phyloP scores from a whole-genome alignment of 352 stramenopile species.

The Phytophthora quininea region DNA sequence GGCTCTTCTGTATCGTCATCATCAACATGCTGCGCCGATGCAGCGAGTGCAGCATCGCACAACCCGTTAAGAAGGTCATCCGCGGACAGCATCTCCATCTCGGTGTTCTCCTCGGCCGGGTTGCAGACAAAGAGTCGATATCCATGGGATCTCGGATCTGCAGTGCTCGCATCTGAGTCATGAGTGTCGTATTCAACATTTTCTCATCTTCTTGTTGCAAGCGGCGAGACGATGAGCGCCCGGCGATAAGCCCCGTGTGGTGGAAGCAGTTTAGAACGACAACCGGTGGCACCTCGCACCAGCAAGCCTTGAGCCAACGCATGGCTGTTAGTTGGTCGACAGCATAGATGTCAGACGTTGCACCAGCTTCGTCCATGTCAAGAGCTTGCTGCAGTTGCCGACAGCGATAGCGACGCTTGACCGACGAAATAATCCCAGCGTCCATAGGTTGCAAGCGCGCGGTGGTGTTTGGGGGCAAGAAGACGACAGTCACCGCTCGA shows the following conservation, averaged over 20 bases:
- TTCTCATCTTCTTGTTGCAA: background rate
- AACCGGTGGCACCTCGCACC: background rate
- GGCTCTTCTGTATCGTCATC: background rate
- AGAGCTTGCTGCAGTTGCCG: conserved; percentile 4
- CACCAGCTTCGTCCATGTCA: background rate
- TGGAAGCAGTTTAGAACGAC: conserved; percentile 1
- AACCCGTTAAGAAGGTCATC: background rate
- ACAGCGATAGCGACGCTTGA: conserved; percentile 3
- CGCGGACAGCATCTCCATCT: conserved; percentile 5
- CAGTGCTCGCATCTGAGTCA: background rate
- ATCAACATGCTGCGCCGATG: background rate
- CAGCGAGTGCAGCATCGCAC: conserved; percentile 5
- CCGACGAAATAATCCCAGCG: conserved; percentile 3
- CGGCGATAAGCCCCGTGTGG: background rate
- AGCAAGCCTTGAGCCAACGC: conserved; percentile 5
- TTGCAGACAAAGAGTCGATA: conserved; percentile 3
- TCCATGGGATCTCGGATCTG: background rate
- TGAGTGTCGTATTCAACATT: conserved; percentile 4
- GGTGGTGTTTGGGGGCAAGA: conserved; percentile 2
- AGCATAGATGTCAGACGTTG: conserved; percentile 5
- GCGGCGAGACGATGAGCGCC: background rate
- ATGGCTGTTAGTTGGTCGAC: conserved; percentile 2
- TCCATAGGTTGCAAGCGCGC: background rate
- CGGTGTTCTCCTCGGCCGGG: conserved; percentile 1
- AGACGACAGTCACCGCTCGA: conserved; percentile 1